Evolutionary conservation across 176 grass and related monocot genomes (phyloP).

Genomic region (Cocos nucifera): DNA sequence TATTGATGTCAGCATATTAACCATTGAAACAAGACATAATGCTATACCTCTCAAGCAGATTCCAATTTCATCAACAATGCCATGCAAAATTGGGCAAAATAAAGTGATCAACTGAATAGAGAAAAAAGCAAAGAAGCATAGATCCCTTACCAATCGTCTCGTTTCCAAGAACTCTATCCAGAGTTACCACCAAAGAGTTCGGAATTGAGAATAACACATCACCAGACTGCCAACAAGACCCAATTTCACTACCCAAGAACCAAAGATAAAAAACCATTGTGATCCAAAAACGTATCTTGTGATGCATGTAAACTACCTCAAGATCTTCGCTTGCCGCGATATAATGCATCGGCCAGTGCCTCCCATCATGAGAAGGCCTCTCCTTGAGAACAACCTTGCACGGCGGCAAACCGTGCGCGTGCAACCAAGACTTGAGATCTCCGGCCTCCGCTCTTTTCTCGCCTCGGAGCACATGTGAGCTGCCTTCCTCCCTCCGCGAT

Average conservation of each 20-base stretch:
- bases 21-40: too few species aligned
- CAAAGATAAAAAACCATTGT: too few species aligned
- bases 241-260: background rate
- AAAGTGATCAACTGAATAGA: background rate
- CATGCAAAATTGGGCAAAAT: too few species aligned
- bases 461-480: constrained; percentile 10
- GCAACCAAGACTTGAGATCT: constrained; percentile 65
- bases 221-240: constrained; percentile 40
- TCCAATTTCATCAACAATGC: too few species aligned
- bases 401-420: constrained; percentile 40
- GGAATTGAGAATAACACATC: constrained; percentile 85
- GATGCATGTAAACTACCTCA: constrained; percentile 29
- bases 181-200: constrained; percentile 74
- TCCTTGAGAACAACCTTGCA: constrained; percentile 66
- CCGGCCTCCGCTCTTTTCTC: constrained; percentile 9
- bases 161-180: constrained; percentile 84
- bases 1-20: too few species aligned
- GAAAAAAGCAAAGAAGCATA: background rate
- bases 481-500: constrained; percentile 18
- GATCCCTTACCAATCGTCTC: constrained; percentile 69
- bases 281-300: too few species aligned
- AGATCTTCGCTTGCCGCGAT: constrained; percentile 61
- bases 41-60: too few species aligned
- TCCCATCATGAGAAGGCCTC: constrained; percentile 47
- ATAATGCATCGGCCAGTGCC: constrained; percentile 50